Evolutionary conservation across 176 grass and related monocot genomes (phyloP).

Genomic region (Zea mays): DNA sequence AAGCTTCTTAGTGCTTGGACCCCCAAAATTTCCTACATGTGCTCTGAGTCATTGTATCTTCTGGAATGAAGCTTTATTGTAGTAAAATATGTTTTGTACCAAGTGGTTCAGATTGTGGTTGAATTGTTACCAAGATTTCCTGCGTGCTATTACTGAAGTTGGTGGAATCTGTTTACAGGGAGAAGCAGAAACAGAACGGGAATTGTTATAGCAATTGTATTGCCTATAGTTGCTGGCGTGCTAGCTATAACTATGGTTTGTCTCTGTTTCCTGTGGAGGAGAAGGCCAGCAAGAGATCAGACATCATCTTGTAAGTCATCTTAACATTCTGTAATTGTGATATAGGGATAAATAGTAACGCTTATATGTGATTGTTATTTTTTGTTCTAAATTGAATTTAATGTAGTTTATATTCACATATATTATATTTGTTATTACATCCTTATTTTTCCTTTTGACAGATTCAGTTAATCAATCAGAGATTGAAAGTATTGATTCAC

Average conservation of each 20-base stretch:
- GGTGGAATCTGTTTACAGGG: slow-evolving; percentile 39
- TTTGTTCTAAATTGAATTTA: too few relatives aligned
- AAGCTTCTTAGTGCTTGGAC: slow-evolving; percentile 18
- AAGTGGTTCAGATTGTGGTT: neutral
- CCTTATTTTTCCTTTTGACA: neutral
- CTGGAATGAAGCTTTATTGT: slow-evolving; percentile 1
- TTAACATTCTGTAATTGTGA: neutral
- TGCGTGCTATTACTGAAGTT: neutral
- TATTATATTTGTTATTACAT: too few relatives aligned
- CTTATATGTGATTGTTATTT: too few relatives aligned
- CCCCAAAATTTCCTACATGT: neutral
- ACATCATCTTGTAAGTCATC: slow-evolving; percentile 34
- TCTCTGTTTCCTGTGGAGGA: slow-evolving; percentile 40
- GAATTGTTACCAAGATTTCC: neutral
- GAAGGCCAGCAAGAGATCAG: slow-evolving; percentile 18
- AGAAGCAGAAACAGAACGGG: slow-evolving; percentile 31
- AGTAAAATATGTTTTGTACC: slow-evolving; percentile 5
- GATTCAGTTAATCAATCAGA: slow-evolving; percentile 36
- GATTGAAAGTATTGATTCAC: slow-evolving; percentile 46
- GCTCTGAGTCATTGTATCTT: neutral
- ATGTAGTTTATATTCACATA: too few relatives aligned
- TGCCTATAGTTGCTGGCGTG: slow-evolving; percentile 38
- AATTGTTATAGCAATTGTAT: slow-evolving; percentile 37
- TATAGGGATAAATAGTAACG: neutral
- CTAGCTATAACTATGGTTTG: slow-evolving; percentile 26